phyloP scores from a whole-genome alignment of 2,329 filamentous ascomycete genomes.

The Colletotrichum australisinense region DNA sequence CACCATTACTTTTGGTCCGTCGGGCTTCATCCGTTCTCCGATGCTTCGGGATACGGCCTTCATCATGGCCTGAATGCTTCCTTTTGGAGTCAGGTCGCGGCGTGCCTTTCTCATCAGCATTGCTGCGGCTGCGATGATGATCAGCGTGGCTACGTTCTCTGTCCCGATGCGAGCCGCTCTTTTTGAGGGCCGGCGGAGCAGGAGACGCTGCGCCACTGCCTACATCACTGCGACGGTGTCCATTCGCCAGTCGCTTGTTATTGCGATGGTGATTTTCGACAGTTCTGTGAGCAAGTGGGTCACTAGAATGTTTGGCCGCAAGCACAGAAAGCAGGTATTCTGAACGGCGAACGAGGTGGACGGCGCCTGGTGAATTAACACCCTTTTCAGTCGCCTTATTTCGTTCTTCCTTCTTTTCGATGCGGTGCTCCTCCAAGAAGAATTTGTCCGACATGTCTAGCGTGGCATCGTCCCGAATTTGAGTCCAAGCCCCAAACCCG shows the following conservation, averaged over 20 bases:
- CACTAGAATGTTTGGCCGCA: slow-evolving; percentile 83
- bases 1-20: slow-evolving; percentile 49
- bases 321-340: slow-evolving; percentile 97
- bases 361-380: slow-evolving; percentile 94
- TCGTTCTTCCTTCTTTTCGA: slow-evolving; percentile 95
- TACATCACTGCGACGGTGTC: slow-evolving; percentile 69
- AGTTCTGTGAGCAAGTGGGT: slow-evolving; percentile 79
- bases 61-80: slow-evolving; percentile 66
- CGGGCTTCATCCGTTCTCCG: slow-evolving; percentile 54
- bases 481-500: slow-evolving; percentile 94
- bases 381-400: slow-evolving; percentile 81
- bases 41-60: slow-evolving; percentile 55
- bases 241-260: slow-evolving; percentile 81
- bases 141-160: slow-evolving; percentile 59
- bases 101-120: slow-evolving; percentile 62
- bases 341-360: slow-evolving; percentile 93
- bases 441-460: slow-evolving; percentile 90
- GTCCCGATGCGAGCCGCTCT: slow-evolving; percentile 58
- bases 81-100: slow-evolving; percentile 69
- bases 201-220: slow-evolving; percentile 78
- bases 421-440: slow-evolving; percentile 97
- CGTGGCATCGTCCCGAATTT: slow-evolving; percentile 92
- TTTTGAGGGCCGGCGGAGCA: slow-evolving; percentile 65
- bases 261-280: slow-evolving; percentile 95
- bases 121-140: slow-evolving; percentile 62